Evolutionary conservation across 768 basidiomycete genomes (phyloP).

Genomic region (Tulasnella calospora): DNA sequence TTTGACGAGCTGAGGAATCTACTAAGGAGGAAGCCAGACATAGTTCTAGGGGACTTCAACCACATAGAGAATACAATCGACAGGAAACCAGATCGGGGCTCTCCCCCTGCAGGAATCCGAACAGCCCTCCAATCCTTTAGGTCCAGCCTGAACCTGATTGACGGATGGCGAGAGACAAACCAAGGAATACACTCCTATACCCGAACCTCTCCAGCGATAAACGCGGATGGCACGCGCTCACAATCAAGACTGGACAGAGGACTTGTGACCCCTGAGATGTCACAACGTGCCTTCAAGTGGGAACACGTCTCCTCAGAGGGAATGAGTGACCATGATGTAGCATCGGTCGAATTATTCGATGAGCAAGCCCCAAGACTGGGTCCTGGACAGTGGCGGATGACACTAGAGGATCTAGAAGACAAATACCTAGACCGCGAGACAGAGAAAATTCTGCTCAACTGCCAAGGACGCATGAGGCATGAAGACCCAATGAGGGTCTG

Average conservation of each 20-base stretch:
- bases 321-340: constrained; percentile 20
- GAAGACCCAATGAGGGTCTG: constrained; percentile 10
- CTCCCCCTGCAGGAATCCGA: too few relatives aligned
- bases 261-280: neutral
- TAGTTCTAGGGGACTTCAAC: too few relatives aligned
- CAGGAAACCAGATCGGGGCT: too few relatives aligned
- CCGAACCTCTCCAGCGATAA: neutral
- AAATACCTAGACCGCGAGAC: neutral
- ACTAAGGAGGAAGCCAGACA: too few relatives aligned
- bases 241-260: constrained; percentile 9
- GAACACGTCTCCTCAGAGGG: neutral
- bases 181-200: constrained; percentile 8
- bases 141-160: too few relatives aligned
- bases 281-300: neutral
- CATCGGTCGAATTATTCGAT: neutral
- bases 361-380: neutral
- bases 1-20: too few relatives aligned
- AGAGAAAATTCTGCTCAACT: neutral
- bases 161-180: too few relatives aligned
- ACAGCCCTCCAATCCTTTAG: too few relatives aligned
- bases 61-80: too few relatives aligned
- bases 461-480: neutral
- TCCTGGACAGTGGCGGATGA: constrained; percentile 6
- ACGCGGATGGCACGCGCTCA: neutral
- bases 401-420: constrained; percentile 15